Conservation (phyloP, 2,329 filamentous ascomycete genomes). For the Parastagonospora avenae region DNA sequence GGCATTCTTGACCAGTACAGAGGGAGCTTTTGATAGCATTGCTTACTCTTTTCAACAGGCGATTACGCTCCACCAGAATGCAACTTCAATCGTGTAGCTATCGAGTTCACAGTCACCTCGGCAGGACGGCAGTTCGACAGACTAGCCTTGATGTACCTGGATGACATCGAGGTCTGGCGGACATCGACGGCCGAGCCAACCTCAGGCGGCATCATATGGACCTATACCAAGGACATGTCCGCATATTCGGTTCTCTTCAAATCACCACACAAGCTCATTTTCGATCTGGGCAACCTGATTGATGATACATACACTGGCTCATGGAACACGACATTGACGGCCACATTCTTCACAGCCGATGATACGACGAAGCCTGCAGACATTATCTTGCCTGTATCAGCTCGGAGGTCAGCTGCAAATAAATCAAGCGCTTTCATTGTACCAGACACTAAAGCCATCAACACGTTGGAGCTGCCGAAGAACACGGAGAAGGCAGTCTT, state of each 20-base stretch:
- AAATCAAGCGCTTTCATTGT: slow-evolving; percentile 70
- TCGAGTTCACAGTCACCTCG: slow-evolving; percentile 77
- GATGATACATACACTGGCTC: slow-evolving; percentile 72
- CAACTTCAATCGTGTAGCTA: slow-evolving; percentile 73
- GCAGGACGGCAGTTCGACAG: slow-evolving; percentile 77
- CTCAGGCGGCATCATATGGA: slow-evolving; percentile 72
- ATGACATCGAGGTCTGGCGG: slow-evolving; percentile 79
- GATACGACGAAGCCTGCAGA: slow-evolving; percentile 59
- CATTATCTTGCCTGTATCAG: slow-evolving; percentile 69
- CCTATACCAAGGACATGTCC: slow-evolving; percentile 79
- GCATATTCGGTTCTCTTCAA: slow-evolving; percentile 72
- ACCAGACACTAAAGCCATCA: slow-evolving; percentile 66
- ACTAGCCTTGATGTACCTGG: slow-evolving; percentile 75
- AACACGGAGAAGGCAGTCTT: slow-evolving; percentile 73
- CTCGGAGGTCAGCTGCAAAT: slow-evolving; percentile 55
- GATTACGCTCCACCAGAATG: slow-evolving; percentile 70
- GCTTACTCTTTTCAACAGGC: slow-evolving; percentile 48
- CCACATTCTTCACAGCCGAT: slow-evolving; percentile 67
- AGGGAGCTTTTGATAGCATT: background rate
- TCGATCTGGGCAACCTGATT: slow-evolving; percentile 74
- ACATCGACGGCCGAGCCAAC: slow-evolving; percentile 84
- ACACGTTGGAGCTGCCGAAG: slow-evolving; percentile 65
- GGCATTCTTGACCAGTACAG: too few species aligned
- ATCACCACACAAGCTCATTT: slow-evolving; percentile 73
- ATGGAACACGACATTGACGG: slow-evolving; percentile 76